Percentiles rank a stretch among this genome's conserved stretches.
These are phyloP conservation scores for Clavariopsis aquatica DNA, from an alignment of 495 filamentous ascomycete species.

Conservation along the genomic window DNA sequence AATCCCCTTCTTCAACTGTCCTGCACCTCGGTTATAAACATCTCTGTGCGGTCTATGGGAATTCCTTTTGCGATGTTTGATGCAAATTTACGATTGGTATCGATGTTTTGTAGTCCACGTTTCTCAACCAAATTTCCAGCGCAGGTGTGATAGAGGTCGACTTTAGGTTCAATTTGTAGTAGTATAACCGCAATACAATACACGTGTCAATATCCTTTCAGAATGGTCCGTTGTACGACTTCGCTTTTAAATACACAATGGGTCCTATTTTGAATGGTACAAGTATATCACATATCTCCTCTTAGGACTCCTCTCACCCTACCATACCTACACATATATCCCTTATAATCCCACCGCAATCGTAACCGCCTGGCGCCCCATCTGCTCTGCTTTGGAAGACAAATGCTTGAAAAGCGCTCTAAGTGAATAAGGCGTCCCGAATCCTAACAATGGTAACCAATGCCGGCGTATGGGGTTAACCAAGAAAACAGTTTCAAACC, in stretches of 20 bases:
- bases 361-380: background rate
- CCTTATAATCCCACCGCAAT: conserved; percentile 11
- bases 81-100: background rate
- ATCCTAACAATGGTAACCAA: background rate
- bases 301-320: background rate
- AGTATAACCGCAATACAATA: too few species aligned
- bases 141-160: background rate
- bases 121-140: background rate
- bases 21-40: too few species aligned
- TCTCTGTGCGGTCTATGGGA: too few species aligned
- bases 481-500: background rate
- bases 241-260: too few species aligned
- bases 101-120: background rate
- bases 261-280: too few species aligned
- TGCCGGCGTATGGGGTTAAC: conserved; percentile 10
- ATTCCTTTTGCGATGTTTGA: too few species aligned
- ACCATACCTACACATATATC: background rate
- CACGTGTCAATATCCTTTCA: too few species aligned
- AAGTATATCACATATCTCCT: conserved; percentile 6
- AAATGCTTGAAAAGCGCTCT: conserved; percentile 7
- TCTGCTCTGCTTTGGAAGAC: conserved; percentile 1
- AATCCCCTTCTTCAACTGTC: too few species aligned
- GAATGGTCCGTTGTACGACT: too few species aligned
- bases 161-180: too few species aligned
- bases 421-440: background rate